Percentiles rank a stretch among this genome's conserved stretches.
Conservation (phyloP, 768 basidiomycete genomes). For the Boletus rubescentipes region DNA sequence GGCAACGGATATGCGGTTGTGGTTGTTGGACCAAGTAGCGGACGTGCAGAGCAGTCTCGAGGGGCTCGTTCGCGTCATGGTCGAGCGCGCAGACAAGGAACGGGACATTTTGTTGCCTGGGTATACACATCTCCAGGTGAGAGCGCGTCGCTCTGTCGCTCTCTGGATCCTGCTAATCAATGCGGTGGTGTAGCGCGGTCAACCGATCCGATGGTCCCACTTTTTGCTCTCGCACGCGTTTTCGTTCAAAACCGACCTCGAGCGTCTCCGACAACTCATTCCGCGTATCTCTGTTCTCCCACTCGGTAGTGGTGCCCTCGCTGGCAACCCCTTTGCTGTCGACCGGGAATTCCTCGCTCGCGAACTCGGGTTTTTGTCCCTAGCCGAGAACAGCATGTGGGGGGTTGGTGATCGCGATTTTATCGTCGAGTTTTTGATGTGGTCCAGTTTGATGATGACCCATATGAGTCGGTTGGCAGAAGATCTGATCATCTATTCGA, state of each 20-base stretch:
- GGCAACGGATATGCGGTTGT: constrained; percentile 96
- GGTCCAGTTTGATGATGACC: constrained; percentile 88
- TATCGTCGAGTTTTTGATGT: constrained; percentile 96
- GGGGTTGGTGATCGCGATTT: constrained; percentile 98
- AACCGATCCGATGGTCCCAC: constrained; percentile 99
- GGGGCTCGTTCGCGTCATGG: constrained; percentile 82
- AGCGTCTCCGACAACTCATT: constrained; percentile 77
- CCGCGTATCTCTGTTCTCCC: constrained; percentile 93
- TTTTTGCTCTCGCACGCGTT: constrained; percentile 93
- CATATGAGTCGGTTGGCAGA: constrained; percentile 95
- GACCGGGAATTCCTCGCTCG: constrained; percentile 90
- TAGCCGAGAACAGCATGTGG: constrained; percentile 96
- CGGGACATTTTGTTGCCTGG: constrained; percentile 90
- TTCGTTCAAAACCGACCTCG: constrained; percentile 87
- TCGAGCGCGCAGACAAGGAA: constrained; percentile 91
- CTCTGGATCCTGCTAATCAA: neutral
- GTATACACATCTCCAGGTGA: constrained; percentile 95
- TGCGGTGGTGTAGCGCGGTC: constrained; percentile 68
- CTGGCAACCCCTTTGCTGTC: constrained; percentile 93
- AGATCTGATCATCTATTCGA: constrained; percentile 95
- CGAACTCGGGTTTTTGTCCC: constrained; percentile 84
- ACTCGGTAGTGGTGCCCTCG: constrained; percentile 91
- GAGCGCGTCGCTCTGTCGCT: constrained; percentile 2
- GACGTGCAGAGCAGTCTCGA: constrained; percentile 68
- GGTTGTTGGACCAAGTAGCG: constrained; percentile 80